These are phyloP conservation scores for Chamaecrista fasciculata DNA, from an alignment of 306 rosid species.

Conservation along the genomic window DNA sequence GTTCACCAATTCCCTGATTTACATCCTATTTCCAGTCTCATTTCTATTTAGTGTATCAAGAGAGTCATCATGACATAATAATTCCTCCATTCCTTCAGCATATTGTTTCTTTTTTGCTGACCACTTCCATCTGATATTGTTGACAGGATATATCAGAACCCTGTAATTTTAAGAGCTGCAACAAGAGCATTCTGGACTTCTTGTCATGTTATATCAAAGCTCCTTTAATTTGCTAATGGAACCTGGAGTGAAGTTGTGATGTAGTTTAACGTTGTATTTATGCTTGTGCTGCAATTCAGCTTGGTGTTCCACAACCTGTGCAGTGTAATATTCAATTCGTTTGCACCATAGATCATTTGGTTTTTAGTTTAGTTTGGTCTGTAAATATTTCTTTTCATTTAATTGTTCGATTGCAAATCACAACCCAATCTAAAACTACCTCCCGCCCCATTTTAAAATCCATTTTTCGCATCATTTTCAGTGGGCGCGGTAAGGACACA, in stretches of 20 bases:
- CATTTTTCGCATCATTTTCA: too few species aligned
- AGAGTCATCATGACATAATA: not conserved
- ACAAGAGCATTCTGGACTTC: constrained; percentile 90
- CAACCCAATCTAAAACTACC: constrained; percentile 8
- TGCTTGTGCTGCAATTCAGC: constrained; percentile 8
- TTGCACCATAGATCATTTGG: constrained; percentile 28
- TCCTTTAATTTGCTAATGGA: constrained; percentile 52
- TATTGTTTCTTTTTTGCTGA: not conserved
- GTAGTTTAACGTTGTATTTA: not conserved
- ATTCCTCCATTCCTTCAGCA: not conserved
- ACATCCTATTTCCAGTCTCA: not conserved
- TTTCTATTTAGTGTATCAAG: not conserved
- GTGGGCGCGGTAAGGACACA: too few species aligned
- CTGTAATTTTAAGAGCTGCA: constrained; percentile 68
- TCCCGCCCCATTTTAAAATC: not conserved
- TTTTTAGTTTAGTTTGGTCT: constrained; percentile 36
- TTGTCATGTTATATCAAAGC: constrained; percentile 90
- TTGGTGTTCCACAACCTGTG: not conserved
- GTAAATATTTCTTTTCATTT: constrained; percentile 38
- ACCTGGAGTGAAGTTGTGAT: constrained; percentile 30
- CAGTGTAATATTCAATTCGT: constrained; percentile 13
- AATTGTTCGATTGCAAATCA: constrained; percentile 31
- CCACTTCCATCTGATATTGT: constrained; percentile 1
- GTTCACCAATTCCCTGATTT: not conserved
- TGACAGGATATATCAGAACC: constrained; percentile 93